Evolutionary conservation across 805 yeast species (phyloP), one percentile per base, ranked within the genome.

Genomic region (Ogataea degrootiae): DNA sequence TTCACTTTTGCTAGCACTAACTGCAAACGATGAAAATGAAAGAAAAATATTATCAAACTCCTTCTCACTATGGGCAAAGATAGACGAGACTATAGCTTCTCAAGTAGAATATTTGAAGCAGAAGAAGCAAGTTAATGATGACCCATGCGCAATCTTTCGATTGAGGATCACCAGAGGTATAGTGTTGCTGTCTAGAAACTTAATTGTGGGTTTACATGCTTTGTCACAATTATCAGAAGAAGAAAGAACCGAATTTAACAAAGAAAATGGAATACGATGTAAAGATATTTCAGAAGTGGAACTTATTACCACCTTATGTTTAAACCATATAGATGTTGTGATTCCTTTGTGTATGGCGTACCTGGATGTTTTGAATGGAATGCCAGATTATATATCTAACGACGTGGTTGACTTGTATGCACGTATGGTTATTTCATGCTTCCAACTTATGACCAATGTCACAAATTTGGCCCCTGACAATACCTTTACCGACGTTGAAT

Each of bases 121-220:
- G 7, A 21, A 37, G n/a, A 38, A 36, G n/a, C 36, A 44, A 2
- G 14, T 34, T 8, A 16, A 26, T 9, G 41, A 40, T 9, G 34
- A 47, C 21, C 45, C 41, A 15, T 39, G 44, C 16, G 23, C 45
- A 5, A 15, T 43, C n/a, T 52, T 48, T 41, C 37, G 49, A 16
- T 33, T 46, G 4, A 42, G 66, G 34, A 39, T 61, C 2, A 23
- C 50, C 11, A 47, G 63, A 34, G 66, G 63, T 8, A 51, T 60
- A 21, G 42, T 55, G 5, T 36, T 62, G 19, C 35, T 61, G 15
- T 47, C 58, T 2, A 44, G 63, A 22, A 62, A 62, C 36, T 42
- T 61, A 44, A 46, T 58, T 14, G 56, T 55, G 29, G 58, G 63
- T 1, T 49, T 54, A 19, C 35, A 46, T 15, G 39, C 52, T 6